A percentile compares a stretch with the other conserved stretches of the same genome.
phyloP scores from a whole-genome alignment of 177 flowering plant genomes.

The Vitis hybrid region DNA sequence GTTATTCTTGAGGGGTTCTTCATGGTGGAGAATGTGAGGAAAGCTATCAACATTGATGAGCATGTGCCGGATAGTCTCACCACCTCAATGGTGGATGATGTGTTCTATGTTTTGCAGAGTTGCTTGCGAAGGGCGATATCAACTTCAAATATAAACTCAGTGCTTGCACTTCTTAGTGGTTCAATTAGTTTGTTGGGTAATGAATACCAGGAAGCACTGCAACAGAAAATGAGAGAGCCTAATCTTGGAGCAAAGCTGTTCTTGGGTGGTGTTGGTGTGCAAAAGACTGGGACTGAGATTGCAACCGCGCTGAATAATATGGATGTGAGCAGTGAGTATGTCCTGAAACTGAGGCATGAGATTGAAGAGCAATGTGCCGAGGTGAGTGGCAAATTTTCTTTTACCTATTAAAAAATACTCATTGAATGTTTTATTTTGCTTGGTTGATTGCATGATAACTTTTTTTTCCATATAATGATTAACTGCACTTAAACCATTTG shows the following conservation, averaged over 20 bases:
- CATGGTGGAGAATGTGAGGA: conserved; percentile 96
- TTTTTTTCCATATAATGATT: too few species aligned
- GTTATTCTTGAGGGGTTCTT: conserved; percentile 89
- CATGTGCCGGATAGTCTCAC: conserved; percentile 85
- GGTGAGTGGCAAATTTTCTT: conserved; percentile 40
- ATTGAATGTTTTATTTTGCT: not conserved
- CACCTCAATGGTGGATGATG: conserved; percentile 97
- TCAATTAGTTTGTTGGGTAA: conserved; percentile 77
- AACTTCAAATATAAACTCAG: conserved; percentile 86
- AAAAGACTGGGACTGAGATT: conserved; percentile 84
- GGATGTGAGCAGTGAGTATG: conserved; percentile 92
- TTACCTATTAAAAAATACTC: not conserved
- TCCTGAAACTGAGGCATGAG: conserved; percentile 76
- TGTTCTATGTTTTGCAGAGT: conserved; percentile 92
- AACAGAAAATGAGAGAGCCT: conserved; percentile 85
- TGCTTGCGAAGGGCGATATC: conserved; percentile 86
- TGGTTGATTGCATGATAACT: not conserved
- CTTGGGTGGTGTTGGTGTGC: conserved; percentile 84
- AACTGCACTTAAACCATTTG: too few species aligned
- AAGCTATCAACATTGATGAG: conserved; percentile 90
- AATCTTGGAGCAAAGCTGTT: conserved; percentile 85
- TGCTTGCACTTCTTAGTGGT: conserved; percentile 74
- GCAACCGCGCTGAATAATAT: conserved; percentile 88
- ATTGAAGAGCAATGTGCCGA: conserved; percentile 86
- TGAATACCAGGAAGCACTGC: conserved; percentile 89